These are phyloP conservation scores for Apophysomyces sp. DNA, from an alignment of 371 early-diverging fungal genomes.

Conservation along the genomic window DNA sequence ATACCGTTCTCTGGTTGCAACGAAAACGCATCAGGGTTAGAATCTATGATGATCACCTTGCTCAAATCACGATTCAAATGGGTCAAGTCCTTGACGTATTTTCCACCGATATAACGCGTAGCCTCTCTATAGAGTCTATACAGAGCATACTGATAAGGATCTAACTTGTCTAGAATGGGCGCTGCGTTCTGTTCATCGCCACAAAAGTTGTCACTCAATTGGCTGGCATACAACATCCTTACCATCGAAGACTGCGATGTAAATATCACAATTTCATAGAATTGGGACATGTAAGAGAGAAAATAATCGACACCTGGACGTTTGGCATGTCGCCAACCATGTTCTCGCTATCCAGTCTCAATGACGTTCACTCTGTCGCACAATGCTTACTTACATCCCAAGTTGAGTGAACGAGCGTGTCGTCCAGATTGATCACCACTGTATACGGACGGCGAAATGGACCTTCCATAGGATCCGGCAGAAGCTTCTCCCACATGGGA, in stretches of 20 bases:
- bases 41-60: slow-evolving; percentile 92
- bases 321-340: slow-evolving; percentile 94
- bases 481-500: slow-evolving; percentile 80
- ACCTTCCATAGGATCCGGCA: slow-evolving; percentile 86
- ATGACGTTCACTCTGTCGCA: background rate
- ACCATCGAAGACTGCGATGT: slow-evolving; percentile 76
- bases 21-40: slow-evolving; percentile 75
- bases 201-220: slow-evolving; percentile 5
- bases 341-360: slow-evolving; percentile 57
- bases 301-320: slow-evolving; percentile 96
- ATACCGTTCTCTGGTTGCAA: slow-evolving; percentile 93
- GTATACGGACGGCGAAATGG: slow-evolving; percentile 86
- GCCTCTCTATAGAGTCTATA: slow-evolving; percentile 89
- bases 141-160: slow-evolving; percentile 83
- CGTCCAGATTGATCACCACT: slow-evolving; percentile 90
- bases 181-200: slow-evolving; percentile 60
- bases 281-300: slow-evolving; percentile 83
- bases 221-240: slow-evolving; percentile 17
- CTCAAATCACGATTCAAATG: slow-evolving; percentile 91
- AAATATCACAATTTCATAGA: slow-evolving; percentile 95
- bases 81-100: slow-evolving; percentile 89
- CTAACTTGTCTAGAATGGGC: slow-evolving; percentile 85
- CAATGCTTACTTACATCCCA: slow-evolving; percentile 78
- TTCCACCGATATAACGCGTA: slow-evolving; percentile 82
- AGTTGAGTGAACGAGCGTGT: slow-evolving; percentile 86